These are phyloP conservation scores for Purpureocillium lavendulum DNA, from an alignment of 2,329 filamentous ascomycete genomes.

Conservation along the genomic window DNA sequence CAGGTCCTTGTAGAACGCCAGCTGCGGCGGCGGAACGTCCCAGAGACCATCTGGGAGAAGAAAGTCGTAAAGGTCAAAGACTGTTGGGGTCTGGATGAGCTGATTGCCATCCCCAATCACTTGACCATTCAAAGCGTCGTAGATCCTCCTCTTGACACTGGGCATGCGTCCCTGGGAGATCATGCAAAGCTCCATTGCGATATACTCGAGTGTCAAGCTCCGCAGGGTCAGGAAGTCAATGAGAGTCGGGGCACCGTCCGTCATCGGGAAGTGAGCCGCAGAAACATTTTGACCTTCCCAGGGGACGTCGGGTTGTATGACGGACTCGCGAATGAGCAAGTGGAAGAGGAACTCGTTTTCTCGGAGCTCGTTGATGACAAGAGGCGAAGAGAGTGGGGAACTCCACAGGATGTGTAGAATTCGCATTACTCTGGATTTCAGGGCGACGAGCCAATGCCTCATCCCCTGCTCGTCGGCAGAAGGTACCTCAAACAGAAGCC, in stretches of 20 bases:
- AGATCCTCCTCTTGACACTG: conserved; percentile 59
- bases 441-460: conserved; percentile 58
- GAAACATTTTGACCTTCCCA: conserved; percentile 65
- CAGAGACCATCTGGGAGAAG: conserved; percentile 48
- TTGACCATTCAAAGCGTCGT: conserved; percentile 70
- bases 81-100: conserved; percentile 58
- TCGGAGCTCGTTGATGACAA: conserved; percentile 73
- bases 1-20: conserved; percentile 55
- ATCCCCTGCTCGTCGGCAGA: conserved; percentile 53
- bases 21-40: conserved; percentile 39
- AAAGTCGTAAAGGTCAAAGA: conserved; percentile 94
- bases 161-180: conserved; percentile 64
- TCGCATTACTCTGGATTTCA: conserved; percentile 61
- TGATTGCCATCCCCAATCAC: conserved; percentile 60
- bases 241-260: conserved; percentile 58
- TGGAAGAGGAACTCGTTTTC: conserved; percentile 72
- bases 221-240: conserved; percentile 72
- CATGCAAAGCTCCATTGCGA: conserved; percentile 74
- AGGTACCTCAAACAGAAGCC: conserved; percentile 62
- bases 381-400: conserved; percentile 65
- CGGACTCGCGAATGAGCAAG: conserved; percentile 61
- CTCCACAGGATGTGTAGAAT: conserved; percentile 78
- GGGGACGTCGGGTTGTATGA: conserved; percentile 58
- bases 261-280: conserved; percentile 59
- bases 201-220: conserved; percentile 74